phyloP scores from a whole-genome alignment of 768 basidiomycete species.

The Clitopilus hobsonii region DNA sequence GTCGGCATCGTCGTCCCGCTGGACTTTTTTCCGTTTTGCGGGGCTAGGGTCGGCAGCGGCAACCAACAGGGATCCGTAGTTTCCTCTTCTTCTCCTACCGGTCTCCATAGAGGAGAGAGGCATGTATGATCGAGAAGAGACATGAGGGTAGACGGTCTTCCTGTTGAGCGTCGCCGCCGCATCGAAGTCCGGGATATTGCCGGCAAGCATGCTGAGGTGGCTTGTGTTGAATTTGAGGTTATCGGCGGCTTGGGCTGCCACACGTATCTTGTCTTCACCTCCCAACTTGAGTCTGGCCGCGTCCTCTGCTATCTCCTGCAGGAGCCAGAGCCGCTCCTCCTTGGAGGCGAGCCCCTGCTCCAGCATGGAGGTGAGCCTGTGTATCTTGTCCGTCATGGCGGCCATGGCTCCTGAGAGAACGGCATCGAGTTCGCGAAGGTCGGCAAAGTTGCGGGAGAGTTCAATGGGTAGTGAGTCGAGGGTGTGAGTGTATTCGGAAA shows the following conservation, averaged over 20 bases:
- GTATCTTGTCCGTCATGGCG: conserved; percentile 77
- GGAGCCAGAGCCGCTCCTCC: conserved; percentile 78
- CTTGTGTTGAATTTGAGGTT: conserved; percentile 63
- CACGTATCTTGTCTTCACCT: conserved; percentile 96
- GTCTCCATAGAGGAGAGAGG: conserved; percentile 57
- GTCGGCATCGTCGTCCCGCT: conserved; percentile 65
- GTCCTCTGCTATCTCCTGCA: conserved; percentile 93
- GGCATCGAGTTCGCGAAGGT: conserved; percentile 97
- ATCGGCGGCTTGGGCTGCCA: conserved; percentile 88
- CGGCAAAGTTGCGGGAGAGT: conserved; percentile 90
- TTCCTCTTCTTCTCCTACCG: conserved; percentile 57
- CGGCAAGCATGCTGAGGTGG: conserved; percentile 60
- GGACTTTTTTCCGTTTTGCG: conserved; percentile 54
- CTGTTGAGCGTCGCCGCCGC: conserved; percentile 47
- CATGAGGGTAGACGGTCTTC: conserved; percentile 72
- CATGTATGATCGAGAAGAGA: conserved; percentile 63
- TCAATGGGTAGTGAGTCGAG: conserved; percentile 93
- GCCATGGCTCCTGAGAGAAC: conserved; percentile 88
- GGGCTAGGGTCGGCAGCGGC: conserved; percentile 58
- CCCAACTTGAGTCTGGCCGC: conserved; percentile 87
- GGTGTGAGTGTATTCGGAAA: conserved; percentile 84
- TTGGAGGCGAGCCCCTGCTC: conserved; percentile 54
- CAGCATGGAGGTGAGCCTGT: conserved; percentile 70
- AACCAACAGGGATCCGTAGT: conserved; percentile 49
- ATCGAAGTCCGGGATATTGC: conserved; percentile 62